These are phyloP conservation scores for Anisodus tanguticus DNA, from an alignment of 257 asterid species.

Conservation along the genomic window DNA sequence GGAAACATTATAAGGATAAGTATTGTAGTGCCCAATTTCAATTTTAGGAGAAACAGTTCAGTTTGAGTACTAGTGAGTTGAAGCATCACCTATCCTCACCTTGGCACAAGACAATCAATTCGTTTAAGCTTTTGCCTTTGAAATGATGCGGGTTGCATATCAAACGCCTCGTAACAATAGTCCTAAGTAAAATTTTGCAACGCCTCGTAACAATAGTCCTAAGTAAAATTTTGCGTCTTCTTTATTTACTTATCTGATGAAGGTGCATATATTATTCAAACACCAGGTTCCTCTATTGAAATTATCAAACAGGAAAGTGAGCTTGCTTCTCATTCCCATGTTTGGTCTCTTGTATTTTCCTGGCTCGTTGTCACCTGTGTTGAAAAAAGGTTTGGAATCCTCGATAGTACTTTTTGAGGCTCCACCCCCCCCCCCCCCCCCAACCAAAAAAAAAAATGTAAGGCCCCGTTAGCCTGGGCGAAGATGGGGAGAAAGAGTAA, in stretches of 20 bases:
- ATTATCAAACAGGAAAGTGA: not conserved
- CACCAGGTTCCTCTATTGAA: not conserved
- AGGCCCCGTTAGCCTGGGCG: conserved; percentile 19
- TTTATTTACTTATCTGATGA: not conserved
- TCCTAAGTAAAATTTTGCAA: not conserved
- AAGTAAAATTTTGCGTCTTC: not conserved
- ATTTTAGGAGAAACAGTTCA: not conserved
- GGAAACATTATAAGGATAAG: not conserved
- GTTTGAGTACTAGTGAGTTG: not conserved
- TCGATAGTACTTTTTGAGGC: too few relatives aligned
- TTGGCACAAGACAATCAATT: not conserved
- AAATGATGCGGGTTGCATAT: not conserved
- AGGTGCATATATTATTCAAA: not conserved
- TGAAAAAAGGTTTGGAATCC: not conserved
- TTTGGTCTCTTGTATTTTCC: not conserved
- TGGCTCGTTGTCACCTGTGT: not conserved
- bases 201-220: not conserved
- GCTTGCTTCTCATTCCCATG: not conserved
- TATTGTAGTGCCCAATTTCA: not conserved
- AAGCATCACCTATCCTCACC: not conserved
- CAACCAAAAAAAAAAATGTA: too few relatives aligned
- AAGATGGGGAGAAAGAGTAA: conserved; percentile 27
- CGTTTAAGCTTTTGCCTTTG: not conserved
- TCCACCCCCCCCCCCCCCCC: not conserved
- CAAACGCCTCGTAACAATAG: not conserved